Evolutionary conservation across 2,329 filamentous ascomycete species (phyloP).

Genomic region (Aspergillus arachidicola): DNA sequence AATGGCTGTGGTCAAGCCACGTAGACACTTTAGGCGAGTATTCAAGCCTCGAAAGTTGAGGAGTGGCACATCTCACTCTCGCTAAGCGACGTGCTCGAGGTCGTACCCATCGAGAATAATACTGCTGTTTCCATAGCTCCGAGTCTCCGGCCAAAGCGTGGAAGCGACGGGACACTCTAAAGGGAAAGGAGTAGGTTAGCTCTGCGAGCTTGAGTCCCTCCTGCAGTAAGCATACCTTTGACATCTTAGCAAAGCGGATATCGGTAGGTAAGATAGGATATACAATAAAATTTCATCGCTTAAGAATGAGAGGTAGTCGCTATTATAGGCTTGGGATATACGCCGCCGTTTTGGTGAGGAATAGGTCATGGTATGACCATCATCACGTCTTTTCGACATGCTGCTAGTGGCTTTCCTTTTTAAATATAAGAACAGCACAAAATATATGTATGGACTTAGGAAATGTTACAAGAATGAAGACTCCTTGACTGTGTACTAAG

Average conservation of each 20-base stretch:
- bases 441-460: not conserved
- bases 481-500: not conserved
- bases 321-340: slow-evolving; percentile 22
- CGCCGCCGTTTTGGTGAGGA: slow-evolving; percentile 51
- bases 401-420: slow-evolving; percentile 9
- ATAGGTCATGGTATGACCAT: slow-evolving; percentile 8
- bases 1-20: slow-evolving; percentile 64
- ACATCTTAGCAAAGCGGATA: slow-evolving; percentile 66
- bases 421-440: not conserved
- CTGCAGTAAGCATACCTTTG: slow-evolving; percentile 52
- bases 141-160: slow-evolving; percentile 73
- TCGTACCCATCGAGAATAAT: slow-evolving; percentile 83
- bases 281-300: slow-evolving; percentile 88
- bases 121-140: slow-evolving; percentile 87
- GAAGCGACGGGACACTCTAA: slow-evolving; percentile 68
- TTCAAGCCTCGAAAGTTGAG: slow-evolving; percentile 42
- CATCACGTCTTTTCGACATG: slow-evolving; percentile 39
- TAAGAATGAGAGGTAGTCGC: slow-evolving; percentile 70
- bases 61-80: slow-evolving; percentile 56
- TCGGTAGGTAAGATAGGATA: slow-evolving; percentile 75
- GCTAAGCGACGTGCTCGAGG: slow-evolving; percentile 77
- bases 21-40: slow-evolving; percentile 60
- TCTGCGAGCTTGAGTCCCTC: not conserved
- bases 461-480: not conserved
- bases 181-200: slow-evolving; percentile 4